These are phyloP conservation scores for Boletales sp. DNA, from an alignment of 768 basidiomycete genomes.

Conservation along the genomic window DNA sequence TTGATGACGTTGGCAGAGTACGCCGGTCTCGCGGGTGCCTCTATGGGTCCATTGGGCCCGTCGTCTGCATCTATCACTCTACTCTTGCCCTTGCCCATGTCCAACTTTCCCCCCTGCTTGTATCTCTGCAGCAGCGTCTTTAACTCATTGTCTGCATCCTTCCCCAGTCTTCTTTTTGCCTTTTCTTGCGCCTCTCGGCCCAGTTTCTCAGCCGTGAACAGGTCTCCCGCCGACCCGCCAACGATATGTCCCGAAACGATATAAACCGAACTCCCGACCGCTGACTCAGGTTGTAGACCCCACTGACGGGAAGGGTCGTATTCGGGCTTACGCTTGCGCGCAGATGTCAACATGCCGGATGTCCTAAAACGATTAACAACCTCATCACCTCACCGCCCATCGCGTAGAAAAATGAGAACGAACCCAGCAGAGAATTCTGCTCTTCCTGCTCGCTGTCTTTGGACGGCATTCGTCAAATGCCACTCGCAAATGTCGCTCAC, in stretches of 20 bases:
- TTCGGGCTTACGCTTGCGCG: conserved; percentile 47
- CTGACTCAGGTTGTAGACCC: conserved; percentile 62
- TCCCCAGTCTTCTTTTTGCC: conserved; percentile 66
- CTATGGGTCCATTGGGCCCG: conserved; percentile 12
- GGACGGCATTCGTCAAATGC: conserved; percentile 81
- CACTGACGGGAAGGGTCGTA: conserved; percentile 73
- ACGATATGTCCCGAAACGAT: conserved; percentile 79
- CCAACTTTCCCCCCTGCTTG: conserved; percentile 14
- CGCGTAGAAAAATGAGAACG: conserved; percentile 19
- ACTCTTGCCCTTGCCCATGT: conserved; percentile 17
- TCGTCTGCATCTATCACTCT: conserved; percentile 8
- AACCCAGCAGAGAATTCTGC: conserved; percentile 87
- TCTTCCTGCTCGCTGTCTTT: conserved; percentile 66
- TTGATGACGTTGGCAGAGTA: conserved; percentile 69
- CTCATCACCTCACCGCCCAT: neutral
- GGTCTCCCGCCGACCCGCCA: conserved; percentile 37
- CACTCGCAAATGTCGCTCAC: conserved; percentile 87
- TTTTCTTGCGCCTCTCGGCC: conserved; percentile 80
- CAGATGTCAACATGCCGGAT: conserved; percentile 59
- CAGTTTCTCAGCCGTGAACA: conserved; percentile 65
- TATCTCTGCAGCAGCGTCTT: conserved; percentile 16
- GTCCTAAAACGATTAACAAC: conserved; percentile 44
- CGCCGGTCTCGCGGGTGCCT: conserved; percentile 37
- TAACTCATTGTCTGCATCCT: conserved; percentile 25
- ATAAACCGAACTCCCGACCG: conserved; percentile 55